phyloP scores from a whole-genome alignment of 164 flowering plant species.

The Malania oleifera region DNA sequence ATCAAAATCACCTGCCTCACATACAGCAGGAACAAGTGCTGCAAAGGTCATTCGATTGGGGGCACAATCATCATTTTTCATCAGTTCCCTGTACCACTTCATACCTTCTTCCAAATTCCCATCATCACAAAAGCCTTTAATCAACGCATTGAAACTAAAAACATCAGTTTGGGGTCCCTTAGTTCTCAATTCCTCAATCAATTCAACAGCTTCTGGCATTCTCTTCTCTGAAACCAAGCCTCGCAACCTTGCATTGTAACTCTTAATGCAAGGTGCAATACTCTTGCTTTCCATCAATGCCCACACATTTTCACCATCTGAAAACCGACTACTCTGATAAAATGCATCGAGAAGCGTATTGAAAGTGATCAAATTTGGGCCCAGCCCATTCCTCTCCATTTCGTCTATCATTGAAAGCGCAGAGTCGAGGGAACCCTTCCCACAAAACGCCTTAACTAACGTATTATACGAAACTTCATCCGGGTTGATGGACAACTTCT shows the following conservation, averaged over 20 bases:
- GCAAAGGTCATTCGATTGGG: conserved; percentile 21
- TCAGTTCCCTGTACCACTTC: conserved; percentile 29
- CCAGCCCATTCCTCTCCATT: conserved; percentile 42
- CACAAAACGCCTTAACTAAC: conserved; percentile 33
- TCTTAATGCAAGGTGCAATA: conserved; percentile 32
- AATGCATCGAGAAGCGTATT: conserved; percentile 33
- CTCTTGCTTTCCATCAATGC: conserved; percentile 30
- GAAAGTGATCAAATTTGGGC: conserved; percentile 37
- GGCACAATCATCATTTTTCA: conserved; percentile 10
- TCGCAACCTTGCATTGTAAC: conserved; percentile 35
- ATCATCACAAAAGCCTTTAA: conserved; percentile 31
- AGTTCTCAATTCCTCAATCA: conserved; percentile 28
- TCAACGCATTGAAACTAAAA: conserved; percentile 29
- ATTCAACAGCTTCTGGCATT: conserved; percentile 26
- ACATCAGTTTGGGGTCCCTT: conserved; percentile 33
- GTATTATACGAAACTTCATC: conserved; percentile 43
- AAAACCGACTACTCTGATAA: conserved; percentile 23
- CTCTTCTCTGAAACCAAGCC: conserved; percentile 27
- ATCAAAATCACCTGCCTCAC: conserved; percentile 34
- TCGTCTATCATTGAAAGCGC: conserved; percentile 35
- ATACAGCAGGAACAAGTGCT: conserved; percentile 27
- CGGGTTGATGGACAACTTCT: conserved; percentile 24
- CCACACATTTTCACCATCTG: conserved; percentile 53
- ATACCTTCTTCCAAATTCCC: conserved; percentile 35
- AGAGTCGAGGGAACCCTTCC: conserved; percentile 33